Base-by-base conservation (phyloP, 495 filamentous ascomycete species). In the Podospora fimiseda region DNA sequence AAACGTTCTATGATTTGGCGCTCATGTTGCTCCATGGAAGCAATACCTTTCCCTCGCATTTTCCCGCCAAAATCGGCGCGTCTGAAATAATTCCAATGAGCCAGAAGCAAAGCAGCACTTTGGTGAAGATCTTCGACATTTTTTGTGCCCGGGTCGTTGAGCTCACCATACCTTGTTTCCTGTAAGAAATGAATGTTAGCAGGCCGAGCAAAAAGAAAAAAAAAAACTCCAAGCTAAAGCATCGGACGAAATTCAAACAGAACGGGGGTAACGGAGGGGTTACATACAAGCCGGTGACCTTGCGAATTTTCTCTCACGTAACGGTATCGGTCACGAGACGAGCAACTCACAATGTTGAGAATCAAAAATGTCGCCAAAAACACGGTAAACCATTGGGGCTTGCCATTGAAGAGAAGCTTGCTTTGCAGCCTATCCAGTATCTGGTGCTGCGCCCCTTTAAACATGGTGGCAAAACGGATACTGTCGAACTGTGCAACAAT, bases 401-500 rank as follows among this genome's bases (percentile, higher is more conserved):
- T 37, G 61, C 48, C 55, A 63, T 39, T 43, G 60, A 41, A 64
- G 58, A 55, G 69, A 50, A 56, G 52, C 51, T 60, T 74, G 67
- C 7, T 52, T 60, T 74, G 67, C 7, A 60, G 50, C n/a, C 54
- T 52, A 16, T 47, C 42, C n/a, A 76, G 65, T 8, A 74, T 50
- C 2, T 51, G 37, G 2, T 58, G 52, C 3, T 50, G 20, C 0
- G 52, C 30, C 14, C 33, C 36, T 24, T 64, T 67, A 36, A 67
- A 61, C 9, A 67, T 51, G 19, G 51, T 46, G 18, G 58, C 55
- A 19, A 57, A 33, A 6, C 67, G 70, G 43, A 77, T 68, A 44
- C 68, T 72, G 56, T 77, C 74, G 50, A 77, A 73, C 51, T 77
- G 74, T 1, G 72, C 74, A 23, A 74, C 64, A 14, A 77, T 65